Evolutionary conservation across 257 asterid species (phyloP).

Genomic region (Solanum chmielewskii): DNA sequence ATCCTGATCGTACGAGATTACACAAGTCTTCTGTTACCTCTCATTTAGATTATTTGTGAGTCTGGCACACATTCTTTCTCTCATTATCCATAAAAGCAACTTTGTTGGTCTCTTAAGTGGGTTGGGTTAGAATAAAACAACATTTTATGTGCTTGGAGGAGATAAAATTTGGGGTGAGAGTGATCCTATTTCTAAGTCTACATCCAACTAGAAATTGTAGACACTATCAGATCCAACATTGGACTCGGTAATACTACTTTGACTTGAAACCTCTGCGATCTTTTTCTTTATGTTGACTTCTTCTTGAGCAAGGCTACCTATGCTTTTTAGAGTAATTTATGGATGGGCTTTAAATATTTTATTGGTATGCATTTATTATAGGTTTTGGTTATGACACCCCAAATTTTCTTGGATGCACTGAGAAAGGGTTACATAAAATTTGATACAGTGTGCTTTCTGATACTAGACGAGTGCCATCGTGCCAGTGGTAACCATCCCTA

Average conservation of each 20-base stretch:
- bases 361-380: not conserved
- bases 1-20: not conserved
- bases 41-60: not conserved
- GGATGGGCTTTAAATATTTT: not conserved
- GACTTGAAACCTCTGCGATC: not conserved
- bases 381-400: conserved; percentile 96
- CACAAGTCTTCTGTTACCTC: not conserved
- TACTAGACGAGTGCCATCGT: conserved; percentile 77
- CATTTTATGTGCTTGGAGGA: not conserved
- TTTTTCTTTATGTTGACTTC: not conserved
- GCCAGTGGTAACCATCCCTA: conserved; percentile 89
- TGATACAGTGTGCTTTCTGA: conserved; percentile 36
- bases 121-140: not conserved
- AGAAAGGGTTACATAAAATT: conserved; percentile 48
- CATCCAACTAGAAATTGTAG: not conserved
- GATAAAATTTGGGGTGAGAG: not conserved
- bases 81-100: not conserved
- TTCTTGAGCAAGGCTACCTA: not conserved
- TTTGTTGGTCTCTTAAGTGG: not conserved
- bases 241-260: not conserved
- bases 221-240: not conserved
- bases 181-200: not conserved
- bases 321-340: not conserved
- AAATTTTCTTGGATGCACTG: conserved; percentile 64
- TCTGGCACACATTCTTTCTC: not conserved